Conservation (phyloP, 192 early-diverging fungal species). For the Backusella westeae region DNA sequence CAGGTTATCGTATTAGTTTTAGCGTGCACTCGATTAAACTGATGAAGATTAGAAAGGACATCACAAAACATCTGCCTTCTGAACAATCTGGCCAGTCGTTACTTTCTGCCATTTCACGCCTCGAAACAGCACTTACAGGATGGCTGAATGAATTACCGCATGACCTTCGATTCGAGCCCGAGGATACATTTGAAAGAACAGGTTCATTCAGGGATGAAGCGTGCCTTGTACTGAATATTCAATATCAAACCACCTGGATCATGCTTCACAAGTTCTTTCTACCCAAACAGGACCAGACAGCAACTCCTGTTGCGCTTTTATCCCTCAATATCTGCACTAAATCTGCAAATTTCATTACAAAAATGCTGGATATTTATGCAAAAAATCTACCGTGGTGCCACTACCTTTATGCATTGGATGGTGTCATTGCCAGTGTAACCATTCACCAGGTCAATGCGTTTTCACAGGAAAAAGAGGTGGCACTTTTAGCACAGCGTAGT, state of each 20-base stretch:
- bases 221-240: constrained; percentile 39
- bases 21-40: constrained; percentile 41
- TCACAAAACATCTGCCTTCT: constrained; percentile 43
- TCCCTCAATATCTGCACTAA: constrained; percentile 44
- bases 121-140: constrained; percentile 38
- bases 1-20: constrained; percentile 36
- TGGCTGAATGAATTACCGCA: constrained; percentile 37
- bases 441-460: constrained; percentile 43
- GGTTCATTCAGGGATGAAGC: constrained; percentile 39
- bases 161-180: constrained; percentile 33
- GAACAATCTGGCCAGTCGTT: constrained; percentile 45
- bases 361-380: constrained; percentile 37
- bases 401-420: constrained; percentile 39
- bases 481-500: constrained; percentile 34
- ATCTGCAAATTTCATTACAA: constrained; percentile 40
- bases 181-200: constrained; percentile 23
- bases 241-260: constrained; percentile 44
- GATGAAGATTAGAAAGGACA: constrained; percentile 44
- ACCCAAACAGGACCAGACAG: constrained; percentile 42
- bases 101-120: constrained; percentile 37
- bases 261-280: constrained; percentile 46
- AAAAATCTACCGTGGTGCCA: constrained; percentile 39
- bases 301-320: constrained; percentile 38
- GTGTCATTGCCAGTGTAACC: constrained; percentile 37
- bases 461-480: constrained; percentile 37